Evolutionary conservation across 192 early-diverging fungal species (phyloP).

Genomic region (Jimgerdemannia flammicorona): DNA sequence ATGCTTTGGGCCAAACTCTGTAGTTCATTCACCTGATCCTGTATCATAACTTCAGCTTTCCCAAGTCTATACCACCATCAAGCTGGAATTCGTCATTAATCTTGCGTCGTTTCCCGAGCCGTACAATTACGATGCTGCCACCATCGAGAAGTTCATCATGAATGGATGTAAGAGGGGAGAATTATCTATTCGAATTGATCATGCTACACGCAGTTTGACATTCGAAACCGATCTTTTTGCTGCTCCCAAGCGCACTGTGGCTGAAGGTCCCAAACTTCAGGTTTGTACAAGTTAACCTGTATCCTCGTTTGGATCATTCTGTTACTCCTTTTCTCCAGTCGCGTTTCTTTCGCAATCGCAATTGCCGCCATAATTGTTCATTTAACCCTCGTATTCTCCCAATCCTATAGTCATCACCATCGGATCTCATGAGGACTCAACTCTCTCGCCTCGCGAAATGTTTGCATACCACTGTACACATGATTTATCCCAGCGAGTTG

Average conservation of each 20-base stretch:
- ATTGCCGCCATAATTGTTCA: background rate
- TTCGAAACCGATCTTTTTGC: conserved; percentile 93
- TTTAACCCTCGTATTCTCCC: background rate
- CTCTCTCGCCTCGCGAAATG: conserved; percentile 81
- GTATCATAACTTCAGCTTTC: conserved; percentile 50
- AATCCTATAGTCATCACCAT: conserved; percentile 54
- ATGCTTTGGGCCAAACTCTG: background rate
- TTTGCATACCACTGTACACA: conserved; percentile 78
- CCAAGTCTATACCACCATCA: conserved; percentile 96
- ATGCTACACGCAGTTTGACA: conserved; percentile 81
- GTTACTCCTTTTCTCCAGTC: background rate
- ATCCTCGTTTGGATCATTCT: background rate
- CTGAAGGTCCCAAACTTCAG: conserved; percentile 79
- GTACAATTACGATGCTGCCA: conserved; percentile 78
- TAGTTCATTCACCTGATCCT: too few relatives aligned
- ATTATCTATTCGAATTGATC: conserved; percentile 92
- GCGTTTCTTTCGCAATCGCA: background rate
- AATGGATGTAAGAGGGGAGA: conserved; percentile 96
- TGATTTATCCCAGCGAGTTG: conserved; percentile 76
- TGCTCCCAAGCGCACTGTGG: conserved; percentile 67
- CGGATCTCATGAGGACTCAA: conserved; percentile 92
- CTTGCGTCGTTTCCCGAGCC: conserved; percentile 86
- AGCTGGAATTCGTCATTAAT: conserved; percentile 89
- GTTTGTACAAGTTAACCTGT: background rate
- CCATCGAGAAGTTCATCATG: conserved; percentile 98